phyloP scores from a whole-genome alignment of 331 rosid genomes.

The Quercus lobata region DNA sequence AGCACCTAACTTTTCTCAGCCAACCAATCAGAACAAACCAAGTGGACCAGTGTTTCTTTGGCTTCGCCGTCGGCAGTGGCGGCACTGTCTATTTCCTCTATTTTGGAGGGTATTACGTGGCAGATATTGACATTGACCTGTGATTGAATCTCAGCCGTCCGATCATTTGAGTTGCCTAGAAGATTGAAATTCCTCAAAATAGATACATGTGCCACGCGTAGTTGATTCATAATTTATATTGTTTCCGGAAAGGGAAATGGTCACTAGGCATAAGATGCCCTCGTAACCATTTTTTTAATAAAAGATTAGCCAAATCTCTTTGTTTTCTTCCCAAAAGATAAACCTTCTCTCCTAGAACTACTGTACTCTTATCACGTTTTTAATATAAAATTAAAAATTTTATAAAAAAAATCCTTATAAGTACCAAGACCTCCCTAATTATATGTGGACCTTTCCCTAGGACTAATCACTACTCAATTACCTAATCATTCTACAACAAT shows the following conservation, averaged over 20 bases:
- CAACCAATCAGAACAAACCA: conserved; percentile 21
- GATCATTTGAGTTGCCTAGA: conserved; percentile 26
- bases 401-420: not conserved
- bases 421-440: not conserved
- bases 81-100: conserved; percentile 9
- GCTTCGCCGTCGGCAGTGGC: conserved; percentile 21
- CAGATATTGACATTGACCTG: not conserved
- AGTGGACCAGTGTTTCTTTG: not conserved
- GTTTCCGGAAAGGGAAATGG: conserved; percentile 9
- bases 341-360: not conserved
- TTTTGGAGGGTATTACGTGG: not conserved
- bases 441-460: not conserved
- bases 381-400: too few relatives aligned
- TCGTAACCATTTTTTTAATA: not conserved
- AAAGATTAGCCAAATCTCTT: too few relatives aligned
- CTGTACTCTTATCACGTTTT: not conserved
- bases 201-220: conserved; percentile 15
- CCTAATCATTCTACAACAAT: not conserved
- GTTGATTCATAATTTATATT: not conserved
- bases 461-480: not conserved
- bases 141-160: conserved; percentile 15
- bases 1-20: not conserved
- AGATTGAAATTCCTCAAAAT: conserved; percentile 26
- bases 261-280: not conserved
- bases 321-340: not conserved